phyloP scores from a whole-genome alignment of 2,329 filamentous ascomycete species.

The Cercospora nicotianae region DNA sequence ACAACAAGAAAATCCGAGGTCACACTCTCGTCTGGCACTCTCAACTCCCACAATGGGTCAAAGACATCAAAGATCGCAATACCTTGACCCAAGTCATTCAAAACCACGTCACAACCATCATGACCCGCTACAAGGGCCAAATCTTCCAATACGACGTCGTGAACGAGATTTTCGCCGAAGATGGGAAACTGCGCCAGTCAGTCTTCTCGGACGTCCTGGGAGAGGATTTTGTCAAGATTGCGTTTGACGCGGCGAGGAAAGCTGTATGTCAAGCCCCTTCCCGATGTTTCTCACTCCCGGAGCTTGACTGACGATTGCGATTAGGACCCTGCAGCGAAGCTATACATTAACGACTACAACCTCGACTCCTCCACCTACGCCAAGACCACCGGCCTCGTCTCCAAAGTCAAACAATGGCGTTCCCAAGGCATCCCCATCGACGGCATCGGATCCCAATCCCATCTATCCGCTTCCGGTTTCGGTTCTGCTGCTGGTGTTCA shows the following conservation, averaged over 20 bases:
- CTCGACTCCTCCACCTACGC: conserved; percentile 60
- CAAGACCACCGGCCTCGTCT: conserved; percentile 58
- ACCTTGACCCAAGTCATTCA: conserved; percentile 58
- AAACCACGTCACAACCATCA: conserved; percentile 60
- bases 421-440: conserved; percentile 64
- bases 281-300: no score
- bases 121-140: conserved; percentile 63
- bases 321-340: conserved; percentile 63
- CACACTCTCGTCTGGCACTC: conserved; percentile 67
- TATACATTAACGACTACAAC: conserved; percentile 73
- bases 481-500: conserved; percentile 44
- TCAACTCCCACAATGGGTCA: conserved; percentile 58
- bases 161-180: conserved; percentile 57
- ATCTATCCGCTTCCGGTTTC: conserved; percentile 49
- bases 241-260: conserved; percentile 66
- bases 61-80: conserved; percentile 52
- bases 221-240: conserved; percentile 68
- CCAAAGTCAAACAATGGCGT: conserved; percentile 63
- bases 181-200: conserved; percentile 66
- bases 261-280: no score
- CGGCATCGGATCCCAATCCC: conserved; percentile 62
- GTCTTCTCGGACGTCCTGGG: conserved; percentile 69
- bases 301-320: no score
- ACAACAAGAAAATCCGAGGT: conserved; percentile 62
- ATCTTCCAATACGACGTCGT: conserved; percentile 62